Evolutionary conservation across 768 basidiomycete species (phyloP), one percentile per base, ranked within the genome.

Genomic region (Mycena metata): DNA sequence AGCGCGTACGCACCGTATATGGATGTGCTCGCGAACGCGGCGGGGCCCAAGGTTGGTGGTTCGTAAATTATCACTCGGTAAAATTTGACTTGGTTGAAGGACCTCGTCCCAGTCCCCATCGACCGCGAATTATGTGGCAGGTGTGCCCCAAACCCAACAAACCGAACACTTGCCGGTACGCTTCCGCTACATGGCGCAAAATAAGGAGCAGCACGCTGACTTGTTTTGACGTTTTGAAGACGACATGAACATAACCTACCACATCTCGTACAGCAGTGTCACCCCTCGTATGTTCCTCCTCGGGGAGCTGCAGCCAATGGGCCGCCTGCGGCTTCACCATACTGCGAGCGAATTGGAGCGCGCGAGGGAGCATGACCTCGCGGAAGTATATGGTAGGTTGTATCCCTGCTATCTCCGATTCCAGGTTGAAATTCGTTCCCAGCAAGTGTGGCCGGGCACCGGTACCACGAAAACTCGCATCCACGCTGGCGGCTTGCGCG

Each of bases 241-340:
- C 30, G 5, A 35, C 52, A 63, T 63, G 62, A 63, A 63, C 33
- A 36, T 63, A 33, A 63, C 62, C 2, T 63, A 51, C 51, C 52
- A 12, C 30, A 17, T 63, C 1, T 63, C 62, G 1, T 45, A 45
- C 33, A 15, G 26, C 1, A 55, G 62, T 42, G 52, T 63, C 35
- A 21, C 42, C 17, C 62, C 62, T 8, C 17, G 8, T n/a, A 52
- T 15, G n/a, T 63, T 63, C 43, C 16, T 46, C 10, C 42, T 63
- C 30, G 52, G 51, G 4, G 62, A 63, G 11, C 12, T 63, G n/a
- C 2, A 36, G 5, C 15, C n/a, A 1, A 16, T 21, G 2, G 5
- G 8, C 12, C 41, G 16, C 26, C 0, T 12, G 13, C 62, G 26
- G n/a, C 21, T 41, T 33, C 24, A 47, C 21, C 35, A 63, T 33